Evolutionary conservation across 345 rosid genomes (phyloP).

Genomic region (Streptanthus diversifolius): DNA sequence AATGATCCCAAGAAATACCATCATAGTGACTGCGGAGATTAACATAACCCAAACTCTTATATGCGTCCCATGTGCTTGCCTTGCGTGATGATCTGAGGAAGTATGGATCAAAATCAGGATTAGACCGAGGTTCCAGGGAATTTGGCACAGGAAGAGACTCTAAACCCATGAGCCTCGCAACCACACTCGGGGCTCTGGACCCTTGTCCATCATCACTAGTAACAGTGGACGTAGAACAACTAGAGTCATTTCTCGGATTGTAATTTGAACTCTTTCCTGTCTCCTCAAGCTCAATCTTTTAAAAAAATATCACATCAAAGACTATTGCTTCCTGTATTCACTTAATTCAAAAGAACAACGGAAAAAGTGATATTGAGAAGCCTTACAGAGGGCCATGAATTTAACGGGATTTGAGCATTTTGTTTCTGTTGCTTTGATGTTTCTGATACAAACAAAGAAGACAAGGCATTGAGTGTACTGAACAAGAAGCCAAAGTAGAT

Average conservation of each 20-base stretch:
- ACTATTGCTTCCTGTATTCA: neutral
- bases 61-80: constrained; percentile 42
- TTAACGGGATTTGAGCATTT: constrained; percentile 34
- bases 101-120: constrained; percentile 21
- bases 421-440: constrained; percentile 46
- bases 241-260: constrained; percentile 48
- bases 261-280: constrained; percentile 34
- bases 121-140: constrained; percentile 36
- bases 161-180: constrained; percentile 95
- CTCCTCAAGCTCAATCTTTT: constrained; percentile 29
- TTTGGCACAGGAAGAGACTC: constrained; percentile 64
- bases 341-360: neutral
- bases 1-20: constrained; percentile 33
- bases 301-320: neutral
- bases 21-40: constrained; percentile 28
- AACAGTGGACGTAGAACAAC: constrained; percentile 56
- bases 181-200: constrained; percentile 70
- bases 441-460: constrained; percentile 31
- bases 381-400: constrained; percentile 41
- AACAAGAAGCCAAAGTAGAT: constrained; percentile 7
- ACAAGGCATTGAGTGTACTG: neutral
- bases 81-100: constrained; percentile 35
- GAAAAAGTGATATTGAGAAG: neutral
- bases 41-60: constrained; percentile 37
- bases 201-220: constrained; percentile 65